Conservation (phyloP, 2,329 filamentous ascomycete genomes). For the Trichophyton benhamiae region DNA sequence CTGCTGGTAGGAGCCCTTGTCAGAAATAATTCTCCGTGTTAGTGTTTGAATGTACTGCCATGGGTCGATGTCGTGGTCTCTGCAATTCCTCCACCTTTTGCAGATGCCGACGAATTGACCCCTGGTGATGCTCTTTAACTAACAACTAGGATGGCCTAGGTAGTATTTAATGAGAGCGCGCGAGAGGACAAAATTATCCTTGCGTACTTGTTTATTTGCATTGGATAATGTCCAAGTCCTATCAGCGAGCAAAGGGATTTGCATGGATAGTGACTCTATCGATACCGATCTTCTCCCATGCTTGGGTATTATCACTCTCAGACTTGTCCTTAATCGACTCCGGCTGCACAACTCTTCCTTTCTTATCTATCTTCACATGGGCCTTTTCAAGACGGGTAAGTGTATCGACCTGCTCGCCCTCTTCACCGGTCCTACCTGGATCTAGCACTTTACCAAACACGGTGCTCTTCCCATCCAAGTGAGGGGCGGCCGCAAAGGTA, state of each 20-base stretch:
- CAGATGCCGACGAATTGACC: no score
- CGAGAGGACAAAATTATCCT: no score
- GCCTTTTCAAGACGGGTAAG: slow-evolving; percentile 44
- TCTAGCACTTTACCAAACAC: slow-evolving; percentile 51
- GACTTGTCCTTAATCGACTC: slow-evolving; percentile 20
- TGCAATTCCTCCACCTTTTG: no score
- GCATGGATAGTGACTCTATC: slow-evolving; percentile 50
- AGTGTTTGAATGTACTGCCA: no score
- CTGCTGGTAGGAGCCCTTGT: no score
- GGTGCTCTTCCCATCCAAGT: slow-evolving; percentile 55
- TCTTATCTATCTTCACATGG: slow-evolving; percentile 51
- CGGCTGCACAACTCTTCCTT: slow-evolving; percentile 42
- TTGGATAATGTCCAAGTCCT: background rate
- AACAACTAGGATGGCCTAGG: no score
- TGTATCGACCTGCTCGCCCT: slow-evolving; percentile 35
- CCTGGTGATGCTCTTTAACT: no score
- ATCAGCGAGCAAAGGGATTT: slow-evolving; percentile 50
- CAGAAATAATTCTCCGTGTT: no score
- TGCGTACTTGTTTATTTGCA: background rate
- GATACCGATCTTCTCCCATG: slow-evolving; percentile 42
- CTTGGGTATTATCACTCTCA: slow-evolving; percentile 16
- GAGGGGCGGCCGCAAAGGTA: slow-evolving; percentile 47
- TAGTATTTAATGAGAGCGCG: no score
- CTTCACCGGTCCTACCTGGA: slow-evolving; percentile 32
- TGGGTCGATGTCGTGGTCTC: no score